phyloP scores from a whole-genome alignment of 1,284 basidiomycete genomes.

The Melampsora abietis-canadensis region DNA sequence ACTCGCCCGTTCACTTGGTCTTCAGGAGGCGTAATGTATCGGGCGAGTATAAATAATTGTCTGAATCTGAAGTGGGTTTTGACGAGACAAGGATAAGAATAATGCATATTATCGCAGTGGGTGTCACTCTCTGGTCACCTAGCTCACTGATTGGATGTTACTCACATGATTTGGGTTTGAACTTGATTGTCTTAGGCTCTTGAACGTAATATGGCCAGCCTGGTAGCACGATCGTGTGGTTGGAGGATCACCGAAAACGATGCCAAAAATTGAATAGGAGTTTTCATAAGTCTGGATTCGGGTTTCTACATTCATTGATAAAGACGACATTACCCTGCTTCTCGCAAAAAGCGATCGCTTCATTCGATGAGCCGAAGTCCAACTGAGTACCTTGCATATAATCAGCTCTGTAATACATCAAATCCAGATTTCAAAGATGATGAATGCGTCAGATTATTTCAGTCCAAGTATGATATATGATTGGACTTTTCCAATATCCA shows the following conservation, averaged over 20 bases:
- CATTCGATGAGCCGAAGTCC: conserved; percentile 82
- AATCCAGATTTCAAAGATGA: conserved; percentile 12
- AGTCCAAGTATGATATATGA: background rate
- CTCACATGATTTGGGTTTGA: conserved; percentile 51
- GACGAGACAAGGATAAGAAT: background rate
- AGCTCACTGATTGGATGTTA: conserved; percentile 9
- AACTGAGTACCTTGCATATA: conserved; percentile 92
- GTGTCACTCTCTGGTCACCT: conserved; percentile 6
- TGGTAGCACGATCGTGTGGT: conserved; percentile 44
- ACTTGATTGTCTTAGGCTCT: conserved; percentile 54
- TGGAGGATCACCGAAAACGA: background rate
- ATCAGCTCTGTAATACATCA: conserved; percentile 67
- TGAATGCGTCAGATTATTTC: background rate
- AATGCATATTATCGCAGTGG: background rate
- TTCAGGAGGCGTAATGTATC: conserved; percentile 78
- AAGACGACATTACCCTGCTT: conserved; percentile 67
- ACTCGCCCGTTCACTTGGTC: conserved; percentile 70
- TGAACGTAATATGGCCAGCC: conserved; percentile 54
- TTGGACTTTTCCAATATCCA: no score
- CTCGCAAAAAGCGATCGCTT: conserved; percentile 89
- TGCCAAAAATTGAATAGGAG: conserved; percentile 4
- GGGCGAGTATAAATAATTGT: conserved; percentile 83
- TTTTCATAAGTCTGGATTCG: background rate
- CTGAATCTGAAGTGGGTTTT: conserved; percentile 54
- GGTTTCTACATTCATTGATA: no score